Evolutionary conservation across 305 asterid genomes (phyloP), one percentile per base, ranked within the genome.

Genomic region (Andrographis paniculata): DNA sequence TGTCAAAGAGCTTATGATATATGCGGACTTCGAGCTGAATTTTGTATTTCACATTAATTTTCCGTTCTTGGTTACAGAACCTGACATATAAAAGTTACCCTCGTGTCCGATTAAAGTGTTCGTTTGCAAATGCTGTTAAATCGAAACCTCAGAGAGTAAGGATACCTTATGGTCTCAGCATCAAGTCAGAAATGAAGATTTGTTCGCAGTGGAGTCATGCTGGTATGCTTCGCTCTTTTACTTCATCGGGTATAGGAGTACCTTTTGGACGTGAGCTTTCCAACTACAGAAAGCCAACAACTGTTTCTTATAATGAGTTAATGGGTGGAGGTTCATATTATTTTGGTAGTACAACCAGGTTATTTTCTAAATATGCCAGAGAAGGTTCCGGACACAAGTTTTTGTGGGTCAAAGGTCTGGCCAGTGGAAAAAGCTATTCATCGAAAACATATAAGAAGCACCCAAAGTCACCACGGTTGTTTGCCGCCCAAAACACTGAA

Each of bases 1-100:
- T 27, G 10, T 27, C 33, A 0, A 27, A 27, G 33, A n/a, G n/a
- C n/a, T n/a, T 27, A 10, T 27, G 33, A 6, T 27, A 5, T 6
- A 10, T 27, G 33, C 33, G 6, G 10, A 5, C 9, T 27, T 6
- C 10, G 33, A 5, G 6, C 33, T 27, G 6, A 27, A 6, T 27
- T 5, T 27, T 6, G 33, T 10, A 27, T 5, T 27, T 27, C 10
- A 5, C 33, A 7, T 33, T 33, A 16, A 6, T 31, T 59, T 42
- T 50, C 27, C 60, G 21, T 42, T 23, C 61, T 54, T 33, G 63
- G 80, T 71, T 73, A 79, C 92, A 77, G 82, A 75, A 60, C 58
- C 56, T 68, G 66, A 56, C 73, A 49, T 47, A 77, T 15, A 68
- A 64, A 48, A 61, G 67, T 42, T 69, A 65, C 19, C 66, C 84